Conservation (phyloP, 768 basidiomycete species). For the Vishniacozyma victoriae region DNA sequence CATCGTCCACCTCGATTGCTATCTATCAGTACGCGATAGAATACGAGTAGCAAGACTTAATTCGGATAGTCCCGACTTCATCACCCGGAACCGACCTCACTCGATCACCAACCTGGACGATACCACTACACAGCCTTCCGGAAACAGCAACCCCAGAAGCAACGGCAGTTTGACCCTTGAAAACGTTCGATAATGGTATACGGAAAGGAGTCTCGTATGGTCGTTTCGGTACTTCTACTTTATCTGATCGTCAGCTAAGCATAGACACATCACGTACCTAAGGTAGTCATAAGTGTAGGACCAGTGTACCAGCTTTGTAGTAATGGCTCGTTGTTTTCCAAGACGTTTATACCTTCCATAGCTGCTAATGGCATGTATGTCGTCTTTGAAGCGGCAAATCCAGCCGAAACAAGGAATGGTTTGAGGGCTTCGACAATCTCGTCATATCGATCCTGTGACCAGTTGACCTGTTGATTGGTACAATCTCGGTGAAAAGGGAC, state of each 20-base stretch:
- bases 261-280: constrained; percentile 56
- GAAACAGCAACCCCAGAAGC: constrained; percentile 62
- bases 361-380: constrained; percentile 84
- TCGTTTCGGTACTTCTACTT: constrained; percentile 70
- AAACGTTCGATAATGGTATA: constrained; percentile 89
- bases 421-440: constrained; percentile 69
- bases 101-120: constrained; percentile 86
- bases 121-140: constrained; percentile 77
- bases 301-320: constrained; percentile 76
- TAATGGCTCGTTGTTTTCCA: constrained; percentile 52
- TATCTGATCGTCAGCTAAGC: constrained; percentile 53
- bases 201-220: constrained; percentile 72
- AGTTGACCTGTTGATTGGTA: constrained; percentile 61
- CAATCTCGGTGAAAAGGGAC: constrained; percentile 17
- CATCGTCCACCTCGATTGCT: constrained; percentile 84
- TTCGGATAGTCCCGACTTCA: constrained; percentile 70
- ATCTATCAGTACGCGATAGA: background rate
- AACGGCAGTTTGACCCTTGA: constrained; percentile 76
- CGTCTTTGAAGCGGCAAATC: constrained; percentile 72
- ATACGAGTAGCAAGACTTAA: constrained; percentile 37
- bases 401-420: constrained; percentile 79
- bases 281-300: constrained; percentile 70
- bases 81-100: constrained; percentile 85
- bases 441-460: constrained; percentile 75
- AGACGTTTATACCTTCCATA: constrained; percentile 76